Conservation (phyloP, 169 alveolate genomes). For the Plasmodium berghei region DNA sequence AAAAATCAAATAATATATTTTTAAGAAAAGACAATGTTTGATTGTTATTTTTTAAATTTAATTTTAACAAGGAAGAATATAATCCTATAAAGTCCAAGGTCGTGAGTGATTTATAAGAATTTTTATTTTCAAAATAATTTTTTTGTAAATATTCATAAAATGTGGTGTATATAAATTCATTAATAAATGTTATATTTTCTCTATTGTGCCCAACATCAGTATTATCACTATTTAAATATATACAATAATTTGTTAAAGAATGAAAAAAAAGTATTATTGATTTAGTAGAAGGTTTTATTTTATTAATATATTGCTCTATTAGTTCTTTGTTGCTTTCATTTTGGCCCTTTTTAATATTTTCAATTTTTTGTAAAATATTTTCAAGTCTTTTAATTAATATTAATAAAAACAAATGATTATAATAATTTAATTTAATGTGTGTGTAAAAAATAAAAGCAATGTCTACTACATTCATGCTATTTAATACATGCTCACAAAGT, state of each 20-base stretch:
- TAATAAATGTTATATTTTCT: conserved; percentile 22
- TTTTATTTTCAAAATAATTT: background rate
- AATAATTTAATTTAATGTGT: conserved; percentile 50
- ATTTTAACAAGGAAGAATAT: conserved; percentile 23
- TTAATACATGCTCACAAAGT: conserved; percentile 20
- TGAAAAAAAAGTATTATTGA: conserved; percentile 50
- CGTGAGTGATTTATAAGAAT: conserved; percentile 13
- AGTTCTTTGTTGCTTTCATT: conserved; percentile 1
- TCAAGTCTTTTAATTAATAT: conserved; percentile 29
- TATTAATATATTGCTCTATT: background rate
- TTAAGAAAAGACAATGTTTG: background rate
- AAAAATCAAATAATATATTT: conserved; percentile 12
- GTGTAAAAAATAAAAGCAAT: conserved; percentile 36
- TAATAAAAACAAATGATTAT: conserved; percentile 49
- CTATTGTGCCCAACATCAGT: background rate
- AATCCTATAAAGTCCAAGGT: conserved; percentile 10
- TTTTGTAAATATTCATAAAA: conserved; percentile 5
- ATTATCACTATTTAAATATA: conserved; percentile 12
- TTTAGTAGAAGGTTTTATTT: conserved; percentile 26
- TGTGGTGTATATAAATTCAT: conserved; percentile 12
- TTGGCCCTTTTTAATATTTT: background rate
- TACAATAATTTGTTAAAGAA: conserved; percentile 31
- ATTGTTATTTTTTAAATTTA: conserved; percentile 16
- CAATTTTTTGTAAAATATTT: background rate
- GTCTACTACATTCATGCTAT: conserved; percentile 48